Evolutionary conservation across 495 filamentous ascomycete genomes (phyloP).

Genomic region (Tuber melanosporum): DNA sequence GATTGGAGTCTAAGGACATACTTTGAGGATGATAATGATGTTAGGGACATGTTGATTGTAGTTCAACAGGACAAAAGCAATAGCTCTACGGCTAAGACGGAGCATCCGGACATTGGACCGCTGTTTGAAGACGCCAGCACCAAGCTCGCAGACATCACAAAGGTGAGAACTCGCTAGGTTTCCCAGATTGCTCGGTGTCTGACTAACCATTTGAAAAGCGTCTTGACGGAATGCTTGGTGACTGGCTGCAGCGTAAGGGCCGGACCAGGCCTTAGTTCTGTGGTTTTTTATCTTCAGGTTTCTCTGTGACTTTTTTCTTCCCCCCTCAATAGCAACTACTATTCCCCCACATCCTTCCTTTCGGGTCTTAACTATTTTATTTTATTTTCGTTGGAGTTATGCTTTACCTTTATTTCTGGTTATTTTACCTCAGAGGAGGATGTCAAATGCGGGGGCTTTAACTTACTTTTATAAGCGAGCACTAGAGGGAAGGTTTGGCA

Average conservation of each 20-base stretch:
- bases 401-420: neutral
- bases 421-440: neutral
- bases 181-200: neutral
- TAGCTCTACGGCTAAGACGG: conserved; percentile 51
- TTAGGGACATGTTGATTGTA: conserved; percentile 81
- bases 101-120: conserved; percentile 74
- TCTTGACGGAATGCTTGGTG: conserved; percentile 77
- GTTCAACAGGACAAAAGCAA: conserved; percentile 87
- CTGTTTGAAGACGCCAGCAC: conserved; percentile 81
- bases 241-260: conserved; percentile 67
- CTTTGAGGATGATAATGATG: conserved; percentile 84
- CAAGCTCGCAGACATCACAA: conserved; percentile 72
- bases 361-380: neutral
- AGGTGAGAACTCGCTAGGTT: conserved; percentile 47
- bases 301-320: neutral
- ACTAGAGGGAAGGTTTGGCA: conserved; percentile 25
- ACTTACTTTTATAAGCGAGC: conserved; percentile 29
- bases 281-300: neutral
- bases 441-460: conserved; percentile 16
- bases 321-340: neutral
- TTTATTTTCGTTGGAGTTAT: neutral
- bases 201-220: conserved; percentile 46
- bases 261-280: conserved; percentile 44
- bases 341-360: neutral
- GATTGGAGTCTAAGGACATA: conserved; percentile 78